Evolutionary conservation across 2,329 filamentous ascomycete species (phyloP).

Genomic region (Aspergillus bombycis): DNA sequence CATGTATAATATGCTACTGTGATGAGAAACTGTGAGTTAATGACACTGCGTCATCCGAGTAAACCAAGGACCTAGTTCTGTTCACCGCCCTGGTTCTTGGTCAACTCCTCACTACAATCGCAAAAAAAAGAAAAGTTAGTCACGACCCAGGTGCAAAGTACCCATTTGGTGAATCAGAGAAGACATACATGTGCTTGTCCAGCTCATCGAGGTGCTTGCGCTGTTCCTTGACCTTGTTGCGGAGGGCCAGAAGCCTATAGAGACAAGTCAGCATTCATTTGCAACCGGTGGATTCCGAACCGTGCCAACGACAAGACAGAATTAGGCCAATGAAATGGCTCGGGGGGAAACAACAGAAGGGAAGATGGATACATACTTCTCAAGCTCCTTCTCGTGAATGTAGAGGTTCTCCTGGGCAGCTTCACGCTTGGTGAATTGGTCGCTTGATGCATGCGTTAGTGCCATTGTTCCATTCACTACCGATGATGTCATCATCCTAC

Average conservation of each 20-base stretch:
- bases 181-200: slow-evolving; percentile 78
- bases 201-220: slow-evolving; percentile 82
- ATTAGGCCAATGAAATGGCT: neutral
- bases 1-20: slow-evolving; percentile 1
- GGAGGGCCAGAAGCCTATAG: slow-evolving; percentile 68
- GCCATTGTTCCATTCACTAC: neutral
- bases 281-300: neutral
- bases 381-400: slow-evolving; percentile 84
- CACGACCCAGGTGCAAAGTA: neutral
- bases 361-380: slow-evolving; percentile 62
- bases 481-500: slow-evolving; percentile 24
- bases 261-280: slow-evolving; percentile 12
- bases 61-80: slow-evolving; percentile 38
- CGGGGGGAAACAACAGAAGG: neutral
- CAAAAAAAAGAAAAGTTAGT: neutral
- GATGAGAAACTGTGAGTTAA: neutral
- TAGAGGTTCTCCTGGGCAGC: slow-evolving; percentile 81
- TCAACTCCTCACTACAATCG: slow-evolving; percentile 69
- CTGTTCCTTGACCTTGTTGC: slow-evolving; percentile 71
- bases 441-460: slow-evolving; percentile 55
- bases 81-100: slow-evolving; percentile 72
- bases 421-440: slow-evolving; percentile 92
- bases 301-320: neutral
- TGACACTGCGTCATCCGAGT: neutral
- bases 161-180: neutral